phyloP scores from a whole-genome alignment of 345 rosid species.

The Excoecaria agallocha region DNA sequence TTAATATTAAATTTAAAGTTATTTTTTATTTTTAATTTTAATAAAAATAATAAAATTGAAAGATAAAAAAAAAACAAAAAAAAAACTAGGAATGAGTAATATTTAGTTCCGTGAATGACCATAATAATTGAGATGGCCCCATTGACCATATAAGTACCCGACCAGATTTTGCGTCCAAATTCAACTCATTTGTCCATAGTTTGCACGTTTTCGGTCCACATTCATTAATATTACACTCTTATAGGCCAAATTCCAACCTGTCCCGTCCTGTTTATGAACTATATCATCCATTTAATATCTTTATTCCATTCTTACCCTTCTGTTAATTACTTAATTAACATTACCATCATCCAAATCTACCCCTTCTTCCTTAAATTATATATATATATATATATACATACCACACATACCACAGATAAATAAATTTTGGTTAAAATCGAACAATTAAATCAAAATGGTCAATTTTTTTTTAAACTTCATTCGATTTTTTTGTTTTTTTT shows the following conservation, averaged over 20 bases:
- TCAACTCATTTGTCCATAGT: neutral
- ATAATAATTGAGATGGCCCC: neutral
- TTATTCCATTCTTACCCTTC: slow-evolving; percentile 19
- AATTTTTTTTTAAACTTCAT: no score
- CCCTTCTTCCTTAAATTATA: neutral
- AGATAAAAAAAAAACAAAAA: no score
- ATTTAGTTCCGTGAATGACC: neutral
- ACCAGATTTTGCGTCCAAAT: slow-evolving; percentile 24
- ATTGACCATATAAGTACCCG: no score
- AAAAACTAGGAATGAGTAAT: no score
- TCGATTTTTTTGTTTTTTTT: no score
- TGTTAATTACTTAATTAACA: neutral
- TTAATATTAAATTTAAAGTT: no score
- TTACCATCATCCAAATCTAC: neutral
- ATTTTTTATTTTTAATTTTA: no score
- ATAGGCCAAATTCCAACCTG: slow-evolving; percentile 6
- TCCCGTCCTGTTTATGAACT: neutral
- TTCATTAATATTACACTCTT: neutral
- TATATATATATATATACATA: no score
- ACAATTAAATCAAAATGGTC: no score
- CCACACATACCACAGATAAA: no score
- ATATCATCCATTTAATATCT: neutral
- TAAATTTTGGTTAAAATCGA: no score
- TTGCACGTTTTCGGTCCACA: neutral
- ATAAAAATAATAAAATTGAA: no score